These are phyloP conservation scores for Fraxinus baroniana DNA, from an alignment of 305 asterid species.

Conservation along the genomic window DNA sequence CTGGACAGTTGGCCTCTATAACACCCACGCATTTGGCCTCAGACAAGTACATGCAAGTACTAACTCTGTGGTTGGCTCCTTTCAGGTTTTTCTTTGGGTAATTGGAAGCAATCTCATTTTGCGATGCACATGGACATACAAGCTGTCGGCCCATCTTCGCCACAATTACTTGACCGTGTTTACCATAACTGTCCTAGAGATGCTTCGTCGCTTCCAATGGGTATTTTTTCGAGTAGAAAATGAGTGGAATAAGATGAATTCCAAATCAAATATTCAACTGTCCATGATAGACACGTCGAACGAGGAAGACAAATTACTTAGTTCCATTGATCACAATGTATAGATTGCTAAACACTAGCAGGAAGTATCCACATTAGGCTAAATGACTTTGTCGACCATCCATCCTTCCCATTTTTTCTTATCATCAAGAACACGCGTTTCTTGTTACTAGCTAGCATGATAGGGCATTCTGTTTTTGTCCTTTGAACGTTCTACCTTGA, in stretches of 20 bases:
- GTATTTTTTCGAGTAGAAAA: slow-evolving; percentile 95
- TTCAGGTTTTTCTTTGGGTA: slow-evolving; percentile 89
- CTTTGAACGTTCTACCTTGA: background rate
- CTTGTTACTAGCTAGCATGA: background rate
- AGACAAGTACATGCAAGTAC: background rate
- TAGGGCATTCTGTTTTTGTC: background rate
- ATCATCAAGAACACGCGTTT: background rate
- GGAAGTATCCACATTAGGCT: background rate
- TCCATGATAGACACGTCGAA: slow-evolving; percentile 48
- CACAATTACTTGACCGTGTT: slow-evolving; percentile 81
- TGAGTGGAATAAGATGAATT: slow-evolving; percentile 79
- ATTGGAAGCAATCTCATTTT: slow-evolving; percentile 86
- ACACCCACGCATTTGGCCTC: background rate
- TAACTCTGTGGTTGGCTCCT: slow-evolving; percentile 12
- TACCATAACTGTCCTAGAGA: slow-evolving; percentile 75
- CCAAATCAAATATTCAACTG: slow-evolving; percentile 52
- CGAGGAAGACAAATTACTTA: slow-evolving; percentile 75
- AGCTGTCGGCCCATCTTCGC: slow-evolving; percentile 98
- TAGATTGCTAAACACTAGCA: slow-evolving; percentile 29
- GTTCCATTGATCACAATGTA: slow-evolving; percentile 64
- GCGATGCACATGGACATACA: slow-evolving; percentile 98
- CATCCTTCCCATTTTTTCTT: slow-evolving; percentile 2
- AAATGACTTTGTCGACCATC: background rate
- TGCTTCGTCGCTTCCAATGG: slow-evolving; percentile 98
- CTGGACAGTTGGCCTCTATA: background rate